Base-by-base conservation (phyloP, 768 basidiomycete genomes). In the Antrodiella citrinella region DNA sequence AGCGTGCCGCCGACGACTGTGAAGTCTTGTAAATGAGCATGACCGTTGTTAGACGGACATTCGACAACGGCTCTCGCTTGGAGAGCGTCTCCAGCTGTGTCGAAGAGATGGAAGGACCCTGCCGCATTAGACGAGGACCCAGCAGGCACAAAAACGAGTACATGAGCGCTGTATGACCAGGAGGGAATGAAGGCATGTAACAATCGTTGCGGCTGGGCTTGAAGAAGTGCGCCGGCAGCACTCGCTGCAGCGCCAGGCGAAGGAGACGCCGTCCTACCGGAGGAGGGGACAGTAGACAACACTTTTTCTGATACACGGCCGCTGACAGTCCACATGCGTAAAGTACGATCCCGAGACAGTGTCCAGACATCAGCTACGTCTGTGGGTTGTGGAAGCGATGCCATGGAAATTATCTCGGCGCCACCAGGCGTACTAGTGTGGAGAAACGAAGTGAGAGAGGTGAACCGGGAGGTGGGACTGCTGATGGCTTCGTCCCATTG, bases 321-420 rank as follows among this genome's bases (percentile, higher is more conserved):
- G 49, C 84, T 79, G 23, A 82, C 74, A 55, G 86, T 85, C 93
- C 93, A 97, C 40, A 88, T 71, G 35, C 91, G 78, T 39, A 98
- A 72, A 26, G 82, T 84, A 49, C 86, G 77, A 69, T 96, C 91
- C 49, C 91, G 76, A 7, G 93, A 92, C 39, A 98, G 74, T 1
- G 91, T 84, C 80, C 90, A 95, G 19, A 85, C 70, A 57, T 87
- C 74, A 26, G 74, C 77, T 50, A 86, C 72, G 61, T 87, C 86
- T 12, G 84, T 85, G 15, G 86, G 86, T 67, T 82, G 85, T 39
- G 85, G 79, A 63, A 83, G 76, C 41, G 81, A 81, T 4, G 87
- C 78, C 38, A 90, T 70, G 41, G 86, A 80, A 44, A 92, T 70
- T 45, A 88, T 81, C 52, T 85, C 80, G 18, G 78, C 69, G 4